Evolutionary conservation across 371 early-diverging fungal genomes (phyloP), one percentile per base, ranked within the genome.

Genomic region (Actinomortierella ambigua): DNA sequence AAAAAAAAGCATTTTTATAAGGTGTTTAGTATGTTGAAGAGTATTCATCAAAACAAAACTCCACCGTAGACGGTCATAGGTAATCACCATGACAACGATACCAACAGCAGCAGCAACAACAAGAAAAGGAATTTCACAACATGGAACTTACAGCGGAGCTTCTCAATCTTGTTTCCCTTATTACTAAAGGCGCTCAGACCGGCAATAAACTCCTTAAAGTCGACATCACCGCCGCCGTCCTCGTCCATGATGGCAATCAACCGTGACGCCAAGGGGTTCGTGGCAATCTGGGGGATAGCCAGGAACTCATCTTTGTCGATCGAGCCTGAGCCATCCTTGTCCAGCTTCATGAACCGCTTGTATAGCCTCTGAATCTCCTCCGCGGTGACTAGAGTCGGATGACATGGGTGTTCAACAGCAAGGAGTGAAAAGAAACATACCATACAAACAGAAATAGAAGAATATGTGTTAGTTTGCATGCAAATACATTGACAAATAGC

Each of bases 301-400:
- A 97, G 80, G 68, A 98, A 97, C 79, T 98, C 99, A 63, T 96
- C 95, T 75, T 91, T 93, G 68, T 97, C 97, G 56, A 98, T 93
- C 11, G 94, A 86, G 28, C 99, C 99, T 22, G 89, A 90, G 20
- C 93, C 89, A 79, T 97, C 95, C 82, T 94, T 96, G 83, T 98
- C 99, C 26, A 98, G 86, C 76, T 97, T 96, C 75, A 93, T 90
- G 68, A 97, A 97, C 18, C 96, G 92, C 67, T 97, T 96, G 85
- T 98, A 95, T 17, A 98, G 87, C n/a, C 97, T 83, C 68, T 95
- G 92, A 69, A 97, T 93, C 82, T 98, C 98, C 59, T 96, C 96
- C 18, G 90, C 90, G 39, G 95, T 90, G 69, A 97, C 90, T 89
- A 76, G 17, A n/a, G 42, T 24, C 11, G 14, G 4, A 44, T 7